Evolutionary conservation across 192 early-diverging fungal species (phyloP), one percentile per base, ranked within the genome.

Genomic region (Entomortierella chlamydospora): DNA sequence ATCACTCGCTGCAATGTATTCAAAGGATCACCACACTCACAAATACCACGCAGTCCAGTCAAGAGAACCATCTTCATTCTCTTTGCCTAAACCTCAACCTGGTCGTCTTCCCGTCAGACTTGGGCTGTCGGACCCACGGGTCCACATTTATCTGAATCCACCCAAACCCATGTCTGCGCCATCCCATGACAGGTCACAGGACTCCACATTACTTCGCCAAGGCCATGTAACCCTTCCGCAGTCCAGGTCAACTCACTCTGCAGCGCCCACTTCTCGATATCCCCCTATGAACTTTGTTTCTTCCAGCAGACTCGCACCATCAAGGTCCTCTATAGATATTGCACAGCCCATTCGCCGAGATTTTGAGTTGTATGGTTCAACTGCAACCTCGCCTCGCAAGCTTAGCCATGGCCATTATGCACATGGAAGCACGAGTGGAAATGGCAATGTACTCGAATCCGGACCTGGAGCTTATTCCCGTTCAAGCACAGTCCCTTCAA

Each of bases 71-170:
- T 18, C 31, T 10, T 33, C 28, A 15, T 57, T 57, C 34, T 34
- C 55, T 9, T 18, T 57, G 34, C 31, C 55, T 20, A 34, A 57
- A 3, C 55, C 55, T 18, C 20, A 57, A 8, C 12, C 41, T 29
- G 31, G 29, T n/a, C 66, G 66, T 26, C 29, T 68, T 13, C 66
- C 66, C 25, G 66, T 68, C n/a, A 41, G 66, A 56, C 34, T 68
- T 55, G 43, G 56, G 28, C 26, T 68, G 54, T 42, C 37, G 2
- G 66, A 68, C 34, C 66, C 66, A 43, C 56, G 66, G 26, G 20
- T 68, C 43, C 41, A 59, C 23, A 31, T 30, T n/a, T 53, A 54
- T 54, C 51, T 64, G 50, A 52, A 64, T 37, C 61, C 30, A 18
- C 33, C 47, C 6, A 54, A 54, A 54, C 18, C 52, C 28, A 54